Conservation (phyloP, 208 protist genomes). For the Acanthamoeba polyphaga region DNA sequence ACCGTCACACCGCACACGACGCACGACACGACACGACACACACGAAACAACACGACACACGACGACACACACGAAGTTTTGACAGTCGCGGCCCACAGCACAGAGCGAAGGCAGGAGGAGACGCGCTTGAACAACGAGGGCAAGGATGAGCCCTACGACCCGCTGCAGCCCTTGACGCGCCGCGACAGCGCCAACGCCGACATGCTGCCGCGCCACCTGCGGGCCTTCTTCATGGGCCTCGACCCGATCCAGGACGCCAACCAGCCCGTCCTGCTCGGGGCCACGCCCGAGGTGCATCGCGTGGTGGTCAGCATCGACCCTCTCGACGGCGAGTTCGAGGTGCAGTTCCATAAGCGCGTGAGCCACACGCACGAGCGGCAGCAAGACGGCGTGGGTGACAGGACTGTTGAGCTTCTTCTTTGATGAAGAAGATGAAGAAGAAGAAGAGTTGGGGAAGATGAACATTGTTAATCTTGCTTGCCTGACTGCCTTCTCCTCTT, state of each 20-base stretch:
- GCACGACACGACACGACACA: not conserved
- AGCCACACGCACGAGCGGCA: not conserved
- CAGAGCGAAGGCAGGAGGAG: slow-evolving; percentile 2
- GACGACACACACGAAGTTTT: not conserved
- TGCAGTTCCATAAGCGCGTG: slow-evolving; percentile 59
- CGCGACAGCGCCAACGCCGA: not conserved
- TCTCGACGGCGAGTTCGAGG: slow-evolving; percentile 18
- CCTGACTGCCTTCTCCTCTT: not conserved
- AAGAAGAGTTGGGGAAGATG: no score
- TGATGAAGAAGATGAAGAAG: no score
- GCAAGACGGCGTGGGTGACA: not conserved
- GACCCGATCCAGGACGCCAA: slow-evolving; percentile 29
- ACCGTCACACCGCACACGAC: no score
- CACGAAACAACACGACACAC: not conserved
- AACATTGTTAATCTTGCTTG: not conserved
- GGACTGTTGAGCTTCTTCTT: not conserved
- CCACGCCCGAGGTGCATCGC: not conserved
- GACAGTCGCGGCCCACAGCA: not conserved
- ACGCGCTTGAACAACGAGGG: not conserved
- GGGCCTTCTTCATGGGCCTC: slow-evolving; percentile 44
- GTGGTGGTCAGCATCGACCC: not conserved
- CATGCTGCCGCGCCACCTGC: not conserved
- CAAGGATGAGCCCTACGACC: not conserved
- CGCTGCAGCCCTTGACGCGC: not conserved
- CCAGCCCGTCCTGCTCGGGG: not conserved